Conservation (phyloP, 208 protist genomes). For the Porcisia deanei region DNA sequence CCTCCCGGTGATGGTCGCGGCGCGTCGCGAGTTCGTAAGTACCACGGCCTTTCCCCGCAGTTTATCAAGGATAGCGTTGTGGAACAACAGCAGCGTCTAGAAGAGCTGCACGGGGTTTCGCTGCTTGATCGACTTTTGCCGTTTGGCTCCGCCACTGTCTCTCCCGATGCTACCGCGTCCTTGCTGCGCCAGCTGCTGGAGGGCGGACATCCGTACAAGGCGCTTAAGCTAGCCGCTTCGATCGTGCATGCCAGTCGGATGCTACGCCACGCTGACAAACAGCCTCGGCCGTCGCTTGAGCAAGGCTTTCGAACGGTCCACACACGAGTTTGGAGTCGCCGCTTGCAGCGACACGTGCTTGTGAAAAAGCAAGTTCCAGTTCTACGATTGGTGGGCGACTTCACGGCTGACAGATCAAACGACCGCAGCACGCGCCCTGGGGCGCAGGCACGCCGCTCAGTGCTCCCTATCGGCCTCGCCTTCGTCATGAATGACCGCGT, state of each 20-base stretch:
- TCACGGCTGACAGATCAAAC: slow-evolving; percentile 6
- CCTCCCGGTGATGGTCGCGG: neutral
- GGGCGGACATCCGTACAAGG: slow-evolving; percentile 42
- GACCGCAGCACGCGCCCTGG: slow-evolving; percentile 1
- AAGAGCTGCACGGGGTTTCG: slow-evolving; percentile 17
- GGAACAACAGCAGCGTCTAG: slow-evolving; percentile 7
- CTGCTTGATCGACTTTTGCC: slow-evolving; percentile 60
- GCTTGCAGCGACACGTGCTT: slow-evolving; percentile 34
- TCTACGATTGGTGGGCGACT: slow-evolving; percentile 32
- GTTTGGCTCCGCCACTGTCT: slow-evolving; percentile 38
- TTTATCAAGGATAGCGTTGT: neutral
- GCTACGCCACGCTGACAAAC: slow-evolving; percentile 51
- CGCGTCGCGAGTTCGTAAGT: slow-evolving; percentile 19
- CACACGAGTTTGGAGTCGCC: slow-evolving; percentile 40
- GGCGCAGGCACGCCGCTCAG: slow-evolving; percentile 3
- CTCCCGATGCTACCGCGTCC: slow-evolving; percentile 33
- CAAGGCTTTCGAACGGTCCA: slow-evolving; percentile 41
- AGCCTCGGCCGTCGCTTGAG: slow-evolving; percentile 43
- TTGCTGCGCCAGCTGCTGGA: slow-evolving; percentile 52
- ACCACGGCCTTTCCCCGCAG: slow-evolving; percentile 7
- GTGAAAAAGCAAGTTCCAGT: slow-evolving; percentile 50
- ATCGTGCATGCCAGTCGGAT: slow-evolving; percentile 48
- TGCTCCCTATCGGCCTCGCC: slow-evolving; percentile 37
- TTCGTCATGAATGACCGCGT: slow-evolving; percentile 33
- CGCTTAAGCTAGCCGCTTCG: slow-evolving; percentile 44